Base-by-base conservation (phyloP, 2,329 filamentous ascomycete genomes). In the Myotisia sp. region DNA sequence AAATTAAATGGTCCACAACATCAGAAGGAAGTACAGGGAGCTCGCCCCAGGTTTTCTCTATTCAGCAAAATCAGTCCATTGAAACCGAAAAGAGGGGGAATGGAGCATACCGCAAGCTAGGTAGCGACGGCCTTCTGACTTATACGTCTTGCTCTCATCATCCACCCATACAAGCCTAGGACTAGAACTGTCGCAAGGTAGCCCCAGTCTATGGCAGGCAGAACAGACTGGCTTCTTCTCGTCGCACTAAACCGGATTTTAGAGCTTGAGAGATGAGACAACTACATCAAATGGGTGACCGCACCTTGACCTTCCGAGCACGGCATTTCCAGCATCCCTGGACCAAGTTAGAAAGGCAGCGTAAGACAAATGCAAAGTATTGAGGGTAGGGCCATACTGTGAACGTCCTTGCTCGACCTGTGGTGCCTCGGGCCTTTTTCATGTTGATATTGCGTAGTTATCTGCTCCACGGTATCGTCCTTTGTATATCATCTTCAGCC, bases 171-270 rank as follows among this genome's bases (percentile, higher is more conserved):
- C 17, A n/a, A 29, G n/a, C 10, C 27, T 29, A n/a, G 27, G 27
- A 6, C 13, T 18, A 14, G 13, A 9, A 10, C 27, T 18, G 14
- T 29, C 27, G 17, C 27, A 29, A 5, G 12, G 27, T 6, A 29
- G n/a, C 4, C 42, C 40, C 12, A 48, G 34, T 33, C 46, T 44
- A 2, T 19, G 8, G 21, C 47, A 50, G 18, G 47, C 49, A 16
- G 43, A 42, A 30, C 47, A 50, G n/a, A 29, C 26, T 22, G 46
- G 47, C 12, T 42, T 46, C 24, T 39, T 37, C 36, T 49, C 44
- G 34, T 50, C 46, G 16, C 46, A 49, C 42, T 49, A 29, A 18
- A 26, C 23, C n/a, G 8, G 13, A 12, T 26, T 8, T 26, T 12
- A 26, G 23, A n/a, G n/a, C n/a, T n/a, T n/a, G n/a, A n/a, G n/a